Base-by-base conservation (phyloP, 2,329 filamentous ascomycete species). In the Aotearoamyces nothofagi region DNA sequence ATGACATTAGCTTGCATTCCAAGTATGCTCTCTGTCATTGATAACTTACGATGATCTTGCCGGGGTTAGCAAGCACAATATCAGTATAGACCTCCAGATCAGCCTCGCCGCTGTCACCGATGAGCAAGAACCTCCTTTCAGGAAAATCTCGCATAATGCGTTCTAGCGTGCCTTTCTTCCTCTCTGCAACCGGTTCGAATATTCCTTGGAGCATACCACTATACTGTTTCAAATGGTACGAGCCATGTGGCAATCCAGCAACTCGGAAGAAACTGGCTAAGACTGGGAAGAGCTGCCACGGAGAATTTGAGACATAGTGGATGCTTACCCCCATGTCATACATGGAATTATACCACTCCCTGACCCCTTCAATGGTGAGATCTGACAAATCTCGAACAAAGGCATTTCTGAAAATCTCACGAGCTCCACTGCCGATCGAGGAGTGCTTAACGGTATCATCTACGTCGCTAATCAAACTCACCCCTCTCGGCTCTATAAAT, bases 231-330 rank as follows among this genome's bases (percentile, higher is more conserved):
- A 98, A 54, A 49, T 98, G 92, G 40, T 96, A 80, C 0, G 87
- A 94, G 0, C 90, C 92, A 1, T 69, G 69, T 0, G 90, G 90
- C 1, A 98, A 58, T 2, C 79, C 79, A 5, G 80, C 79, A 22
- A 78, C 55, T 39, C 75, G 72, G 51, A 96, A 92, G 50, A 79
- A 98, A 30, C 70, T 82, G 4, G 81, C 78, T 8, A 98, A 59
- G 3, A 96, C 72, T 0, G 90, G 90, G 43, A 82, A 98, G 5
- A 98, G 65, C 50, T 98, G 92, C 92, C 92, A 98, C 1, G 90
- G 90, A 28, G 87, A 92, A 53, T 98, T 98, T n/a, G 90, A 98
- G 39, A 93, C 92, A 51, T 98, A 98, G 49, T 98, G 92, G 29
- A 98, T 67, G 42, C 75, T 71, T 14, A 96, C 87, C 11, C 86